These are phyloP conservation scores for Amanita rimosa DNA, from an alignment of 768 basidiomycete species.

Conservation along the genomic window DNA sequence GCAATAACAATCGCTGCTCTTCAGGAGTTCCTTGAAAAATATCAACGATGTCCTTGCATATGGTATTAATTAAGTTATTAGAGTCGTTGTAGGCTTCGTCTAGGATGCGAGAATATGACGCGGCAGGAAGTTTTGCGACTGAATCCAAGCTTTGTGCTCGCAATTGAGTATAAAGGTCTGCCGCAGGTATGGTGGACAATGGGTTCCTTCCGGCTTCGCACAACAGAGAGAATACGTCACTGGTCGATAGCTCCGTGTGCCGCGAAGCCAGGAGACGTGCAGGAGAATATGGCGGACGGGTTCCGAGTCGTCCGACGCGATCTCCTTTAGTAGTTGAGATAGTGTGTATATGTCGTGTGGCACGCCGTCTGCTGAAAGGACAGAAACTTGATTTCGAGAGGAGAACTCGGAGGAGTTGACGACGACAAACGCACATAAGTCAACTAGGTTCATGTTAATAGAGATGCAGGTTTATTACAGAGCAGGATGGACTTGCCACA, in stretches of 20 bases:
- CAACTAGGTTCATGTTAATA: conserved; percentile 23
- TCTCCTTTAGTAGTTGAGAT: conserved; percentile 9
- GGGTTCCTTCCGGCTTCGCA: neutral
- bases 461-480: neutral
- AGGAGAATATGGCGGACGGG: neutral
- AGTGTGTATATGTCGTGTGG: conserved; percentile 10
- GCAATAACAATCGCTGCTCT: neutral
- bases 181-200: neutral
- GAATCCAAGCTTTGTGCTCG: neutral
- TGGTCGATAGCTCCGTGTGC: neutral
- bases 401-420: conserved; percentile 38
- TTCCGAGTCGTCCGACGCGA: neutral
- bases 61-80: neutral
- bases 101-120: conserved; percentile 2
- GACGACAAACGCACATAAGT: conserved; percentile 74
- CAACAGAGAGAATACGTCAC: neutral
- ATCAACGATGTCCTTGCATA: conserved; percentile 3
- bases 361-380: conserved; percentile 10
- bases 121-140: neutral
- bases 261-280: neutral
- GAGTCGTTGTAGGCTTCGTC: neutral
- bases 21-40: neutral
- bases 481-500: conserved; percentile 32
- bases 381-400: conserved; percentile 17
- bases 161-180: neutral